A percentile compares a stretch with the other conserved stretches of the same genome.
Conservation (phyloP, 768 basidiomycete genomes). For the Rhodotorula kratochvilovae region DNA sequence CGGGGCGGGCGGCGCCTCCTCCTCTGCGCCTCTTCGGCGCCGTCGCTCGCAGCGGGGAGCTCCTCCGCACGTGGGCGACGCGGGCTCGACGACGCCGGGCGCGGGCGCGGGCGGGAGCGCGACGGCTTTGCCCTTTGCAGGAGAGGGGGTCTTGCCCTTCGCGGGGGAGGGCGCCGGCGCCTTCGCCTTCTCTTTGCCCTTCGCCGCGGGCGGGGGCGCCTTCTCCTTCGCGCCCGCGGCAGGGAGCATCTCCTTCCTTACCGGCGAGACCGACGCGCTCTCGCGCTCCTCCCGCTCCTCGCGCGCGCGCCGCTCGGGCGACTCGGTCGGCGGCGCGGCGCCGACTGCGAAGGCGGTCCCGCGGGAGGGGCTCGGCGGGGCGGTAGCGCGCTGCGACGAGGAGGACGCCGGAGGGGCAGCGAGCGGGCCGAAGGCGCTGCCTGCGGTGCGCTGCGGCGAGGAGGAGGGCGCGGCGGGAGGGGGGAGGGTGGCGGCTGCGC, state of each 20-base stretch:
- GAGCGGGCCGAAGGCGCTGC: background rate
- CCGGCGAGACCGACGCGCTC: no score
- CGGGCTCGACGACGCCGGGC: no score
- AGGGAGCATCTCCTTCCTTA: background rate
- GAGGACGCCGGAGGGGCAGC: background rate
- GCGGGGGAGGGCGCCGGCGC: background rate
- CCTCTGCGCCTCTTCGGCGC: background rate
- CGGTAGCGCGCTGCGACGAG: background rate
- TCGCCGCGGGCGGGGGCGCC: background rate
- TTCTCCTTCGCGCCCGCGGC: background rate
- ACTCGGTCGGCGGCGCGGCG: background rate
- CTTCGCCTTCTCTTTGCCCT: conserved; percentile 1
- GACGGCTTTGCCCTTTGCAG: background rate
- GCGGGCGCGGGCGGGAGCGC: no score
- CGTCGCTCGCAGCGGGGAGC: no score
- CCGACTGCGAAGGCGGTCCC: conserved; percentile 12
- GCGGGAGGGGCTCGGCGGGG: background rate
- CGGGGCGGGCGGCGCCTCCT: background rate
- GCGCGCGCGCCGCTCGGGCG: background rate
- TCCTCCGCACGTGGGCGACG: no score
- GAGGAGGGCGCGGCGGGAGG: background rate
- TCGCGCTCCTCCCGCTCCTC: background rate
- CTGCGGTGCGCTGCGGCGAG: background rate
- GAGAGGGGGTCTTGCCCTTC: background rate
- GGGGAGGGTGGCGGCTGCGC: background rate